Evolutionary conservation across 2,329 filamentous ascomycete species (phyloP), one percentile per base, ranked within the genome.

Genomic region (Neofusicoccum cordaticola): DNA sequence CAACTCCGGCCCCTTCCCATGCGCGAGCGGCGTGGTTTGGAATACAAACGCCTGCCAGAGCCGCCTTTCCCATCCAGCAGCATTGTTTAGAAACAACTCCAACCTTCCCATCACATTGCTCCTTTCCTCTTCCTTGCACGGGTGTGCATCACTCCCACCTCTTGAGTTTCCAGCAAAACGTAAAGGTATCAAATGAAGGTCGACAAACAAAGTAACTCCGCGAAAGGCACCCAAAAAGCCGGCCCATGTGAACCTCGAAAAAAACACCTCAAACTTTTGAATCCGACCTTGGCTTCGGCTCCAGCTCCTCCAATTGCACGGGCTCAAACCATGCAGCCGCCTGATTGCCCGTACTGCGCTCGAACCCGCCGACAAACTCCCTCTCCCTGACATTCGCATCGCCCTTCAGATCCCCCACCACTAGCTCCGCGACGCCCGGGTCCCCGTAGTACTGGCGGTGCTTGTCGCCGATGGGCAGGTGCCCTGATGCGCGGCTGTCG

Each of bases 241-340:
- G 17, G 3, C 45, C 8, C 17, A 31, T 31, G 27, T 31, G 27
- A 31, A 31, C 27, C 6, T 7, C 22, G 22, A 22, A 22, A 22
- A 31, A 31, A 31, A 31, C 27, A 31, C 27, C 27, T 7, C 17
- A 52, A 37, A 52, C 50, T 17, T 52, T 52, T 22, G 37, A 39
- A 12, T 41, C 51, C 34, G 11, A 9, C 51, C 17, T 56, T 17
- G 45, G 45, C 61, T 53, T 12, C 19, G 31, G 13, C 3, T 48
- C 39, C 47, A 63, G 13, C 22, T 63, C 61, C 39, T 63, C 48
- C 48, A 63, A 44, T 17, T 37, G 35, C 47, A 63, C 48, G 22
- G 61, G 61, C 48, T 63, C 61, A n/a, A 63, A 63, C 61, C 61
- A 63, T 19, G 61, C 61, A 22, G 47, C 17, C 6, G 61, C 61